Evolutionary conservation across 2,329 filamentous ascomycete species (phyloP), one percentile per base, ranked within the genome.

Genomic region (Penicillium sp.): DNA sequence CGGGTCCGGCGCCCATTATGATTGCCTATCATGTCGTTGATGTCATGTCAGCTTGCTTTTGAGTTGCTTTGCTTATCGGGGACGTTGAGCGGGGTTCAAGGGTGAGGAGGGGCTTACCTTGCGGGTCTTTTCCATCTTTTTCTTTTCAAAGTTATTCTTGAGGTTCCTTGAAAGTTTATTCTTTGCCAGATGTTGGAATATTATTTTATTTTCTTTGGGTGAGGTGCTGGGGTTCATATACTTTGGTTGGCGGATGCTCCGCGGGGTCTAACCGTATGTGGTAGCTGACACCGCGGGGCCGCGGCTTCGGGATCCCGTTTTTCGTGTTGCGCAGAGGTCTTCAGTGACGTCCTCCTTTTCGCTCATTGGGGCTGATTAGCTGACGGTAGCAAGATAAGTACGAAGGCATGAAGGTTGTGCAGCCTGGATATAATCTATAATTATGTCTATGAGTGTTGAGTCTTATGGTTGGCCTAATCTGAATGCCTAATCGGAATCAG

Each of bases 1-100:
- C 59, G 2, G 62, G 62, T 4, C 61, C 59, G 21, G 46, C 59
- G 39, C 62, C 59, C 29, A 64, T 59, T 19, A 63, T 59, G 52
- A 61, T 60, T 43, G 58, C 58, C 60, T 61, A 43, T 37, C 4
- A 45, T 35, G n/a, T 2, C 10, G 25, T 50, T 48, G n/a, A 23
- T 42, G 39, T 42, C n/a, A 21, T 19, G 35, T 39, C 9, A 39
- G 35, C 35, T 13, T 31, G 16, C 21, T 3, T 27, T 44, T 44
- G 25, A n/a, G 4, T 43, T 33, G 37, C 11, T 21, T n/a, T 33
- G 31, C 31, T 33, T 16, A 33, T 33, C 5, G 31, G 11, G 6
- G 29, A 31, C 29, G 29, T 31, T 31, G 29, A 5, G 31, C 31
- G 31, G 31, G 31, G 13, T 16, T 44, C 16, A 33, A 16, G 10